These are phyloP conservation scores for Aspergillus niger DNA, from an alignment of 2,329 filamentous ascomycete genomes.

Conservation along the genomic window DNA sequence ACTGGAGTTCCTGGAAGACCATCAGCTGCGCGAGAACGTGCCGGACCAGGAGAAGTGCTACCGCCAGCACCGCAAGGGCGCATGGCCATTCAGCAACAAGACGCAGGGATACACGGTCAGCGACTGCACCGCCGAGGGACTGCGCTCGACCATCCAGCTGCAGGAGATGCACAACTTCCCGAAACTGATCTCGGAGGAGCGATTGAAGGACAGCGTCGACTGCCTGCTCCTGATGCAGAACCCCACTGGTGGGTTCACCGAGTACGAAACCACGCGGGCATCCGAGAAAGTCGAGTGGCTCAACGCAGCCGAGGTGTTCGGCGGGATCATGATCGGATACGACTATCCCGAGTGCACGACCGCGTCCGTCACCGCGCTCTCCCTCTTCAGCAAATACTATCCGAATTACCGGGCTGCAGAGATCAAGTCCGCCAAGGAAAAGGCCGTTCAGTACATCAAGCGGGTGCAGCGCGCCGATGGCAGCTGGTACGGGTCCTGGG, in stretches of 20 bases:
- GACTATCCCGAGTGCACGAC: constrained; percentile 98
- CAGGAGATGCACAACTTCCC: constrained; percentile 79
- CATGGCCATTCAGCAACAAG: constrained; percentile 92
- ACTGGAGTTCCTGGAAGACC: constrained; percentile 80
- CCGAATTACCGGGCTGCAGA: constrained; percentile 77
- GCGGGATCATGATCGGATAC: constrained; percentile 97
- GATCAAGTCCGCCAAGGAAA: constrained; percentile 70
- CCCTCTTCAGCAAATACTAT: constrained; percentile 77
- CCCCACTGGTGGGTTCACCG: constrained; percentile 78
- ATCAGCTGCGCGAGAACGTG: constrained; percentile 86
- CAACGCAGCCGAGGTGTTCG: constrained; percentile 96
- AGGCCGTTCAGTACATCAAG: constrained; percentile 82
- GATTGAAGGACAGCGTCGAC: constrained; percentile 85
- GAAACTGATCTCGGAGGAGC: constrained; percentile 69
- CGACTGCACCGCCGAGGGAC: constrained; percentile 87
- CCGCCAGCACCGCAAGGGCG: constrained; percentile 86
- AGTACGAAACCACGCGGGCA: constrained; percentile 82
- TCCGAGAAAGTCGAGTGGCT: constrained; percentile 77
- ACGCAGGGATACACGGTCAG: constrained; percentile 93
- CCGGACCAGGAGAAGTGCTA: constrained; percentile 78
- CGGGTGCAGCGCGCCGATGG: constrained; percentile 75
- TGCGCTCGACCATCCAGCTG: constrained; percentile 82
- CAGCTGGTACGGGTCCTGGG: constrained; percentile 98
- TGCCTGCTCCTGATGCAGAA: constrained; percentile 93
- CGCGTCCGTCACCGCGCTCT: constrained; percentile 84